Percentiles rank a stretch among this genome's conserved stretches.
phyloP scores from a whole-genome alignment of 768 basidiomycete genomes.

The Vararia minispora region DNA sequence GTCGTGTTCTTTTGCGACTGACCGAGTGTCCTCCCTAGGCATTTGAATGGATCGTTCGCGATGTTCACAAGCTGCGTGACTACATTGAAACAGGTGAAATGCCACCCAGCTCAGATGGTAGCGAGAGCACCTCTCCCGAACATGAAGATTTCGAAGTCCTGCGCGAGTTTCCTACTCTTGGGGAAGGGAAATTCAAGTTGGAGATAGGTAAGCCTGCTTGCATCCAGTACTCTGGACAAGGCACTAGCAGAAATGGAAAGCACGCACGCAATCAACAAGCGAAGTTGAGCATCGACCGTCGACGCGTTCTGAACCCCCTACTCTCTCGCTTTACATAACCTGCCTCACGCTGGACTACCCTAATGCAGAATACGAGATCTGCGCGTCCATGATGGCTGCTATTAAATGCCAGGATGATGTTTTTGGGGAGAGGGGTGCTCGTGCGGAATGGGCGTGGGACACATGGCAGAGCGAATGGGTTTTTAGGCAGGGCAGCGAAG shows the following conservation, averaged over 20 bases:
- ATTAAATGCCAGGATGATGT: slow-evolving; percentile 56
- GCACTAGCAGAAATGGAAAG: slow-evolving; percentile 2
- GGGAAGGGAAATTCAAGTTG: slow-evolving; percentile 61
- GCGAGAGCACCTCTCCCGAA: slow-evolving; percentile 21
- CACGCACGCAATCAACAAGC: no score
- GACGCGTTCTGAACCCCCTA: slow-evolving; percentile 23
- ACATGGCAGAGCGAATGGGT: slow-evolving; percentile 60
- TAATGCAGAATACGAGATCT: slow-evolving; percentile 46
- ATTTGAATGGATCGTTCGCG: slow-evolving; percentile 61
- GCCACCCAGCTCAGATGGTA: slow-evolving; percentile 14
- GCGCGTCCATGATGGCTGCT: slow-evolving; percentile 60
- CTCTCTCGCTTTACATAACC: slow-evolving; percentile 55
- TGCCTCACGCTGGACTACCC: slow-evolving; percentile 52
- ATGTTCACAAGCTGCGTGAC: slow-evolving; percentile 44
- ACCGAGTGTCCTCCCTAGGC: slow-evolving; percentile 28
- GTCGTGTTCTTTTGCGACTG: not conserved
- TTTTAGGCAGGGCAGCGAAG: slow-evolving; percentile 60
- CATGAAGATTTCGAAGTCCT: slow-evolving; percentile 47
- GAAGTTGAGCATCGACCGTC: no score
- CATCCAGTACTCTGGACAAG: no score
- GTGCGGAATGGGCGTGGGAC: slow-evolving; percentile 68
- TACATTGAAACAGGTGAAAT: slow-evolving; percentile 35
- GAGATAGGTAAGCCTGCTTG: slow-evolving; percentile 57
- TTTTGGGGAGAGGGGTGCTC: slow-evolving; percentile 48
- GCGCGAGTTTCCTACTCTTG: slow-evolving; percentile 53